Evolutionary conservation across 352 stramenopile genomes (phyloP).

Genomic region (Peronospora belbahrii): DNA sequence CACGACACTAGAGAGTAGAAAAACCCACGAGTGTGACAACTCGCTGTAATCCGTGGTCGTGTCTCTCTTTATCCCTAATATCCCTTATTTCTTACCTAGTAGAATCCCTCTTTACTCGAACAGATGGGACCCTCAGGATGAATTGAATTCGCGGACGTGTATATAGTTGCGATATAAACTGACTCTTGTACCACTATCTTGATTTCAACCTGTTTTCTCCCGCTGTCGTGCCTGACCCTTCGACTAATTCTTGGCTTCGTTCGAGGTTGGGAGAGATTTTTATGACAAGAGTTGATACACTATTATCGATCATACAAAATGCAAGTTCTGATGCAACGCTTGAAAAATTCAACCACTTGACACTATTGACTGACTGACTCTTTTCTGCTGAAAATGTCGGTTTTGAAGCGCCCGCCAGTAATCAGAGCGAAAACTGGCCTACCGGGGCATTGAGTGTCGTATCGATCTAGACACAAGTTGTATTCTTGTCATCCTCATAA

Average conservation of each 20-base stretch:
- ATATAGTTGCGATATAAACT: slow-evolving; percentile 14
- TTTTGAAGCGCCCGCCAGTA: too few relatives aligned
- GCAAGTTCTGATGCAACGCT: too few relatives aligned
- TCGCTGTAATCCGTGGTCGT: too few relatives aligned
- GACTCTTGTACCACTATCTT: slow-evolving; percentile 6
- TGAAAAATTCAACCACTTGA: too few relatives aligned
- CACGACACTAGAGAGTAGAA: too few relatives aligned
- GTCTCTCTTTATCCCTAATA: too few relatives aligned
- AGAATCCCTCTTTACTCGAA: neutral
- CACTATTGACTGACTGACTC: neutral
- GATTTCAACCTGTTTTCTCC: slow-evolving; percentile 1
- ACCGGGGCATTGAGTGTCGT: too few relatives aligned
- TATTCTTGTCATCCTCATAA: too few relatives aligned
- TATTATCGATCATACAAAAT: neutral
- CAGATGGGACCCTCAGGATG: neutral
- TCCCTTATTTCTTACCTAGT: too few relatives aligned
- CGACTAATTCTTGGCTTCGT: neutral
- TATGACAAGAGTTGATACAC: neutral
- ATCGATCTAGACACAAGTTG: too few relatives aligned
- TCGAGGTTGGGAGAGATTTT: neutral
- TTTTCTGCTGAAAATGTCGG: neutral
- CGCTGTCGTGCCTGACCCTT: neutral
- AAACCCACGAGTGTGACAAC: too few relatives aligned
- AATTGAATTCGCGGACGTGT: neutral
- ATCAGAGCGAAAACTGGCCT: too few relatives aligned